Conservation (phyloP, 176 grass and related monocot species). For the Hsuehochloa calcarea region DNA sequence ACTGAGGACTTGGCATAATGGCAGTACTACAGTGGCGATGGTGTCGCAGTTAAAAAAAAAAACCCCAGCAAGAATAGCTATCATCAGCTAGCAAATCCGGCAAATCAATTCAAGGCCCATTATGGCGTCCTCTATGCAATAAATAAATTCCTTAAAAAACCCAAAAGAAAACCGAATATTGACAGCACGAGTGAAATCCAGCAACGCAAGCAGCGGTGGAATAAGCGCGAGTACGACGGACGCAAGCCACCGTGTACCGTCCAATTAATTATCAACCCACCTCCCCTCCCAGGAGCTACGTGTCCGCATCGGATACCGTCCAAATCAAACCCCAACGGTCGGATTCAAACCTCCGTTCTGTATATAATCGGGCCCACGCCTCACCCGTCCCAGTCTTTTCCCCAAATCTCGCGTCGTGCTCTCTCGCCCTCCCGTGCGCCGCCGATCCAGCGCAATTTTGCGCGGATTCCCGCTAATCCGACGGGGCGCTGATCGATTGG, state of each 20-base stretch:
- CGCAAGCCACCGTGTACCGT: not conserved
- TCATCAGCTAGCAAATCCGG: not conserved
- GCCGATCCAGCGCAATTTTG: slow-evolving; percentile 26
- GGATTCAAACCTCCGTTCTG: slow-evolving; percentile 1
- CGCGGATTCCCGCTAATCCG: not conserved
- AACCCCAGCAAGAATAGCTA: not conserved
- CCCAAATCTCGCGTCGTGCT: slow-evolving; percentile 24
- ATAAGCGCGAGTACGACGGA: not conserved
- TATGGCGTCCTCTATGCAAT: not conserved
- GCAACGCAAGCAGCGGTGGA: not conserved
- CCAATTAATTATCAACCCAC: not conserved
- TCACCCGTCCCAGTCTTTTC: not conserved
- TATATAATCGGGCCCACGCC: not conserved
- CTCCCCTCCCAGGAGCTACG: not conserved
- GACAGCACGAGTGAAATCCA: not conserved
- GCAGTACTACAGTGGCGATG: not conserved
- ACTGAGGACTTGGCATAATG: not conserved
- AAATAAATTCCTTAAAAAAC: slow-evolving; percentile 4
- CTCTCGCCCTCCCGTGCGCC: not conserved
- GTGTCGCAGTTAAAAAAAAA: not conserved
- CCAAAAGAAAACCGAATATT: not conserved
- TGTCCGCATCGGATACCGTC: slow-evolving; percentile 29
- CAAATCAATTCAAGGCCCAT: not conserved
- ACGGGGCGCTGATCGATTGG: not conserved
- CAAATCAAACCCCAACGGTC: slow-evolving; percentile 37